A percentile compares a stretch with the other conserved stretches of the same genome.
These are phyloP conservation scores for Lactifluus echinatus DNA, from an alignment of 768 basidiomycete genomes.

Conservation along the genomic window DNA sequence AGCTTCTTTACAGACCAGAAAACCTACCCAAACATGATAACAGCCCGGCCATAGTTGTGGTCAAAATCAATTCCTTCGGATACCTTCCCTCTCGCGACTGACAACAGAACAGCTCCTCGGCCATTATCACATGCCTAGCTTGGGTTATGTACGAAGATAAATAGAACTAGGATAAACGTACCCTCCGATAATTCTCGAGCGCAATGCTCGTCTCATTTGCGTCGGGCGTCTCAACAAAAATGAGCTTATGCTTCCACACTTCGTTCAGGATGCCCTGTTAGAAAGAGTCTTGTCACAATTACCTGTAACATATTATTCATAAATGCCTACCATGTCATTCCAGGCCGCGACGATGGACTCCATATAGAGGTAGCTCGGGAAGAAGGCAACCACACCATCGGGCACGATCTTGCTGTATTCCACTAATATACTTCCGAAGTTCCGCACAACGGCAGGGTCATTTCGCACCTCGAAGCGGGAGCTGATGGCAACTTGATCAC, in stretches of 20 bases:
- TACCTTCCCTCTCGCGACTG: conserved; percentile 97
- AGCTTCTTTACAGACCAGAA: neutral
- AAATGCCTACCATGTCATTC: conserved; percentile 91
- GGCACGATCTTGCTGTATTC: conserved; percentile 98
- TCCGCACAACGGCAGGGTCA: conserved; percentile 97
- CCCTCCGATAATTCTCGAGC: conserved; percentile 92
- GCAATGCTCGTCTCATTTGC: conserved; percentile 98
- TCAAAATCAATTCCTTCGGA: conserved; percentile 99
- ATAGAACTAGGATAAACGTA: conserved; percentile 28
- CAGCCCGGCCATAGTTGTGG: conserved; percentile 97
- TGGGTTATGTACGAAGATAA: neutral
- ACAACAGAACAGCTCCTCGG: conserved; percentile 89
- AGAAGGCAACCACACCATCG: conserved; percentile 98
- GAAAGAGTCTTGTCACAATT: neutral
- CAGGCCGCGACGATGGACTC: conserved; percentile 99
- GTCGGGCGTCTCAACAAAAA: conserved; percentile 98
- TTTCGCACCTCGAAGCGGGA: conserved; percentile 98
- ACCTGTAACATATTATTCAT: neutral
- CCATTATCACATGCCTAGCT: conserved; percentile 94
- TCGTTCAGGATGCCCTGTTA: conserved; percentile 92
- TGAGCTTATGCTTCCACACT: conserved; percentile 99
- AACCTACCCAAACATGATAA: conserved; percentile 97
- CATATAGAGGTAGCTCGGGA: conserved; percentile 99
- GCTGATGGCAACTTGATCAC: conserved; percentile 97
- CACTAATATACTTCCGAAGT: conserved; percentile 95